Conservation (phyloP, 2,329 filamentous ascomycete species). For the Drechslerella coelobrocha region DNA sequence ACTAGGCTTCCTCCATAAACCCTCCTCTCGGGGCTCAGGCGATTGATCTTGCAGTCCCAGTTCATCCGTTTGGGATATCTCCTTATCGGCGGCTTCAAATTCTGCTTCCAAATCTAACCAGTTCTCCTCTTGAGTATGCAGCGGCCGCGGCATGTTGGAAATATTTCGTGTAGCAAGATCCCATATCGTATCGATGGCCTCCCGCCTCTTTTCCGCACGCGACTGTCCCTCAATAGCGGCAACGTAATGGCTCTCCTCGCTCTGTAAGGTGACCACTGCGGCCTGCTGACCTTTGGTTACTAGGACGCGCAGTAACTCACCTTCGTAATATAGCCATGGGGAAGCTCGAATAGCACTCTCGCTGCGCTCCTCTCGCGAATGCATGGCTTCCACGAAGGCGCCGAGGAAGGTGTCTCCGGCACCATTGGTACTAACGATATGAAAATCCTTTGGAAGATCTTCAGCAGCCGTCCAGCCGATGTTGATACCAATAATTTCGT, state of each 20-base stretch:
- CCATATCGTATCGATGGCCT: constrained; percentile 10
- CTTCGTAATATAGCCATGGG: constrained; percentile 22
- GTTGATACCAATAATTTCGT: constrained; percentile 11
- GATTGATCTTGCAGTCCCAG: too few relatives aligned
- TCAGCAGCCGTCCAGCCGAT: constrained; percentile 16
- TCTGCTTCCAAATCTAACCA: not conserved
- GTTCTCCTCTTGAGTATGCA: not conserved
- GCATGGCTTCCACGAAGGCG: constrained; percentile 15
- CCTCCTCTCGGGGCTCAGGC: too few relatives aligned
- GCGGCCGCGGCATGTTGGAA: not conserved
- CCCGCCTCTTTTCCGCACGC: not conserved
- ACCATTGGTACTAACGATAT: constrained; percentile 26
- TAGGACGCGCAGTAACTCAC: constrained; percentile 5
- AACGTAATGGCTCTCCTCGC: constrained; percentile 15
- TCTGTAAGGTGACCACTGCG: constrained; percentile 2
- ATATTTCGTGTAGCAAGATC: not conserved
- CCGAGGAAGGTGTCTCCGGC: constrained; percentile 44
- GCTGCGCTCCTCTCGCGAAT: not conserved
- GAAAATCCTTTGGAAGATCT: not conserved
- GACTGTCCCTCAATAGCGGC: not conserved
- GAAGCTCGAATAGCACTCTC: not conserved
- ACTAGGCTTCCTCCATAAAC: not conserved
- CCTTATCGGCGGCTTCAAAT: too few relatives aligned
- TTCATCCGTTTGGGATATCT: too few relatives aligned
- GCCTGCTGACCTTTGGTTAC: constrained; percentile 7